Base-by-base conservation (phyloP, 2,329 filamentous ascomycete genomes). In the Pseudogymnoascus destructans region DNA sequence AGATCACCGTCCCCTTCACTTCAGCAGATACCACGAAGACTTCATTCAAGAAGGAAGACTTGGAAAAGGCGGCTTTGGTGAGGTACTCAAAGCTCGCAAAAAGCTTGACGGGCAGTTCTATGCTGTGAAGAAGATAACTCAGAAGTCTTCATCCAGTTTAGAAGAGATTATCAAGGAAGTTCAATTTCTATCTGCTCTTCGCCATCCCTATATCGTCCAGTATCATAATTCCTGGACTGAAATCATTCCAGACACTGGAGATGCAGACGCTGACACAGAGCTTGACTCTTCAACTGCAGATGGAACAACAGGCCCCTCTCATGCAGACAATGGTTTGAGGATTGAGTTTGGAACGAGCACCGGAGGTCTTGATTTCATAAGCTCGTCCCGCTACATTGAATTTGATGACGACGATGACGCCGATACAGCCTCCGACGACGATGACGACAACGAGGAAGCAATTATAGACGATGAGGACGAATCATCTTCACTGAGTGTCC, bases 171-270 rank as follows among this genome's bases (percentile, higher is more conserved):
- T 92, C 23, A 89, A 87, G 58, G 88, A 93, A 70, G 92, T 96
- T 38, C 86, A 91, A 69, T 74, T 97, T 7, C 76, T 98, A 13
- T 95, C 92, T n/a, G 83, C 89, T 60, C 79, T 98, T 59, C 96
- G 95, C 66, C 92, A 97, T 70, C 91, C 91, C 3, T 84, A 84
- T 64, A 81, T 86, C 15, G 89, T 96, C 59, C 84, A 93, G 49
- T 98, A 98, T 70, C 96, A 91, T 71, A 91, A 90, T 58, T 91
- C 93, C 2, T 98, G 93, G 93, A 81, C 93, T 1, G 92, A 97
- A 69, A 85, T 91, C 64, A 70, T 81, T 13, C 70, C 73, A 5
- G 78, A 83, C 59, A 67, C 72, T 33, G 70, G 73, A 1, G 77
- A 79, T 8, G 78, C 77, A 0, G 83, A 85, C 38, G 79, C 76